These are phyloP conservation scores for Exutisphaerella laricina DNA, from an alignment of 2,329 filamentous ascomycete genomes.

Conservation along the genomic window DNA sequence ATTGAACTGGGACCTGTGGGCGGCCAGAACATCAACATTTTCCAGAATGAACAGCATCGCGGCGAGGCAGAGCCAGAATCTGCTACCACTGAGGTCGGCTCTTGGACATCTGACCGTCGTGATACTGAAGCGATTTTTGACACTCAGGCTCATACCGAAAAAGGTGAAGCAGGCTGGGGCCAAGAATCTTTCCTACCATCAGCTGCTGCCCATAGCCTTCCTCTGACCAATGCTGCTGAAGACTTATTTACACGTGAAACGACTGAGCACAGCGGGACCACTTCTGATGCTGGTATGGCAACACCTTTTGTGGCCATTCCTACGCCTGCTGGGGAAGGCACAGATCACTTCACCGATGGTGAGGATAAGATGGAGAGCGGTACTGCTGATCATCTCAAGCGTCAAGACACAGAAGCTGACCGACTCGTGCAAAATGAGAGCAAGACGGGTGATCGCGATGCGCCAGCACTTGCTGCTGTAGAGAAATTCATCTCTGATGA, in stretches of 20 bases:
- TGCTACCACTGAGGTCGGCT: background rate
- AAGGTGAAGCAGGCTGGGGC: constrained; percentile 4
- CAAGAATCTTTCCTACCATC: constrained; percentile 12
- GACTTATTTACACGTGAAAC: background rate
- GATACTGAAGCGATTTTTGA: background rate
- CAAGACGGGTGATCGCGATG: background rate
- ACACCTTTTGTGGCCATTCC: constrained; percentile 4
- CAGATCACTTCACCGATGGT: background rate
- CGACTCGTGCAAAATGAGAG: background rate
- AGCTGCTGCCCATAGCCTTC: constrained; percentile 17
- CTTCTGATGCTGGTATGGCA: background rate
- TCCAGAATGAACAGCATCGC: background rate
- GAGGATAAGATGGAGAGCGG: constrained; percentile 4
- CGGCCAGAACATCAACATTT: background rate
- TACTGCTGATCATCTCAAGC: background rate
- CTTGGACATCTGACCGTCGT: background rate
- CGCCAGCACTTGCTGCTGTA: too few species aligned
- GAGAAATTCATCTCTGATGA: too few species aligned
- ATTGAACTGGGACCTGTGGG: background rate
- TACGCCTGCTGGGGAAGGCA: background rate
- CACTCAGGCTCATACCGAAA: background rate
- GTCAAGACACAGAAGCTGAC: background rate
- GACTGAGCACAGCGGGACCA: background rate
- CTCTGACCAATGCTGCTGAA: background rate
- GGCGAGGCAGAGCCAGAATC: background rate